Base-by-base conservation (phyloP, 2,329 filamentous ascomycete species). In the Fusarium tanahbumbuense region DNA sequence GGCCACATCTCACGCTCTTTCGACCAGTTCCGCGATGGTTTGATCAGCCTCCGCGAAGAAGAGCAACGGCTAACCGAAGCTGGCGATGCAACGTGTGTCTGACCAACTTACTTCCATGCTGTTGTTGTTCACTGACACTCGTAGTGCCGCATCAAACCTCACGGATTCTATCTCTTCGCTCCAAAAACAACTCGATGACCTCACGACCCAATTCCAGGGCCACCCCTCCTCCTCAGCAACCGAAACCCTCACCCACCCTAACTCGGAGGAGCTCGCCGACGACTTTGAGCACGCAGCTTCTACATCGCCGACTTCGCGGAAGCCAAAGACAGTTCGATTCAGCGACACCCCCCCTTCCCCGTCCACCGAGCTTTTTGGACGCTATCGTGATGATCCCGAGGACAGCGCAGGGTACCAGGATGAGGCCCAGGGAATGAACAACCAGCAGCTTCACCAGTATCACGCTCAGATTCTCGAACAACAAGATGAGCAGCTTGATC, bases 401-500 rank as follows among this genome's bases (percentile, higher is more conserved):
- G 81, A 88, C 66, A 78, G 73, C 15, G 79, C 86, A 58, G 88
- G 88, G 27, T 90, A 91, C 80, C 83, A 83, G 40, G 87, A 89
- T 55, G 82, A 92, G 70, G 86, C 89, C 16, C 81, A 81, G 8
- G 78, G 81, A 12, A 84, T 97, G 77, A 86, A 87, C 77, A 98
- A 98, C 80, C 85, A 91, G 78, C 93, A 98, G 81, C 91, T 98
- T 70, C 92, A 98, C 81, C 85, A 87, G 23, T 94, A 97, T 80
- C 96, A 99, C 81, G 84, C 86, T 59, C 89, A 89, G 67, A 89
- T 97, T 27, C 84, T 99, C 40, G 86, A 87, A n/a, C 91, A 98
- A 67, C 96, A 99, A 81, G 96, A 99, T 77, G 92, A 93, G 71
- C 94, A 97, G 79, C 86, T 99, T n/a, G 95, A 98, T 78, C 86